Percentiles rank a stretch among this genome's conserved stretches.
Evolutionary conservation across 169 alveolate genomes (phyloP).

Genomic region (Perkinsus chesapeaki): DNA sequence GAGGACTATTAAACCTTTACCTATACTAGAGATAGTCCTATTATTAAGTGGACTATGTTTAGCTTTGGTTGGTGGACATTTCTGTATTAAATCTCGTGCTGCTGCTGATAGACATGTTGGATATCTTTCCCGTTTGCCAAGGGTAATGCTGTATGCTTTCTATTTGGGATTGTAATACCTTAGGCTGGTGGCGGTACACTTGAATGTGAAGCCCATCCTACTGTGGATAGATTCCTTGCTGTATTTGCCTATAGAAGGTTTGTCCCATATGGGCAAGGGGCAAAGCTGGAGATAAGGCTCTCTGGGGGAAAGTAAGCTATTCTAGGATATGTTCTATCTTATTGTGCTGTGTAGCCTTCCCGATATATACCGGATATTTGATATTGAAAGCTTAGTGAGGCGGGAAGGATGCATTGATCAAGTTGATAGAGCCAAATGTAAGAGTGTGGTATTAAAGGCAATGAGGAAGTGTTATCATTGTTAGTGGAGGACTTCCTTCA

Average conservation of each 20-base stretch:
- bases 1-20: background rate
- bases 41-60: background rate
- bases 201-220: background rate
- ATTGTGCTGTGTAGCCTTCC: background rate
- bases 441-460: background rate
- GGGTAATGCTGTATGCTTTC: background rate
- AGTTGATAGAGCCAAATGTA: background rate
- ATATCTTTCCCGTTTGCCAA: background rate
- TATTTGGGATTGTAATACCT: background rate
- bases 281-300: background rate
- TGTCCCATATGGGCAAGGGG: background rate
- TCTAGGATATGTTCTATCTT: background rate
- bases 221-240: background rate
- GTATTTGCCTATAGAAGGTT: background rate
- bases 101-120: background rate
- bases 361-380: background rate
- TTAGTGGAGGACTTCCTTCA: background rate
- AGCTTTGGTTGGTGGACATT: background rate
- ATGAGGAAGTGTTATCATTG: background rate
- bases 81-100: background rate
- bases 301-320: background rate
- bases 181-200: background rate
- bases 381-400: background rate
- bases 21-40: background rate
- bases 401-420: background rate